Percentiles rank a stretch among this genome's conserved stretches.
Conservation (phyloP, 2,329 filamentous ascomycete species). For the Boeremia lycopersici region DNA sequence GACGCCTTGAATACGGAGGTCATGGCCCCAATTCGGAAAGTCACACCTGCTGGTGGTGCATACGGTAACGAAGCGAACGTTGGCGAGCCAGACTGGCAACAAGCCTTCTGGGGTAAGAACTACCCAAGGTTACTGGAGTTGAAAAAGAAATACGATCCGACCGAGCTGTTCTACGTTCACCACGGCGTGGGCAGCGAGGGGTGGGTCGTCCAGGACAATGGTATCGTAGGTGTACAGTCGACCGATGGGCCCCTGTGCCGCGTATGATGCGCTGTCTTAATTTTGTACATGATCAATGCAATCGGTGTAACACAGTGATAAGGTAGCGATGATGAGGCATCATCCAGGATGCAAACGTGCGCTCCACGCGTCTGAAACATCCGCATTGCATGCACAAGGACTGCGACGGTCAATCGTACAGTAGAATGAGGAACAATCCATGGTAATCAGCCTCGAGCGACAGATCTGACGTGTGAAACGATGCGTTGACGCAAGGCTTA, state of each 20-base stretch:
- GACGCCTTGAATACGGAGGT: slow-evolving; percentile 29
- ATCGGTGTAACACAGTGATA: background rate
- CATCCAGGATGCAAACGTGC: background rate
- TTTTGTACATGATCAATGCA: slow-evolving; percentile 1
- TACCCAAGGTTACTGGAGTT: slow-evolving; percentile 34
- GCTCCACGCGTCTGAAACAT: background rate
- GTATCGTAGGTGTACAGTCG: slow-evolving; percentile 38
- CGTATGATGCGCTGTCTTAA: slow-evolving; percentile 10
- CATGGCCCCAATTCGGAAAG: slow-evolving; percentile 31
- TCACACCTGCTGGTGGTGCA: slow-evolving; percentile 36
- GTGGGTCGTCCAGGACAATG: slow-evolving; percentile 37
- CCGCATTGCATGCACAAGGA: background rate
- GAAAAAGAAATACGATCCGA: slow-evolving; percentile 41
- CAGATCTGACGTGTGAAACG: slow-evolving; percentile 8
- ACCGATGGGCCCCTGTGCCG: slow-evolving; percentile 39
- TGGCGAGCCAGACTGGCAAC: slow-evolving; percentile 49
- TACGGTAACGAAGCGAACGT: slow-evolving; percentile 51
- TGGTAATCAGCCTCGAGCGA: background rate
- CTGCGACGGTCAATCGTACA: background rate
- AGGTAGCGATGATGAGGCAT: background rate
- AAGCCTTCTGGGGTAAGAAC: slow-evolving; percentile 49
- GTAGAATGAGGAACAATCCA: background rate
- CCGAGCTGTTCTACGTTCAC: slow-evolving; percentile 42
- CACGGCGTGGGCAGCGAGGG: slow-evolving; percentile 41
- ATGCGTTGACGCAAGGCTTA: background rate